phyloP scores from a whole-genome alignment of 805 yeast species.

The Candida michaelii region DNA sequence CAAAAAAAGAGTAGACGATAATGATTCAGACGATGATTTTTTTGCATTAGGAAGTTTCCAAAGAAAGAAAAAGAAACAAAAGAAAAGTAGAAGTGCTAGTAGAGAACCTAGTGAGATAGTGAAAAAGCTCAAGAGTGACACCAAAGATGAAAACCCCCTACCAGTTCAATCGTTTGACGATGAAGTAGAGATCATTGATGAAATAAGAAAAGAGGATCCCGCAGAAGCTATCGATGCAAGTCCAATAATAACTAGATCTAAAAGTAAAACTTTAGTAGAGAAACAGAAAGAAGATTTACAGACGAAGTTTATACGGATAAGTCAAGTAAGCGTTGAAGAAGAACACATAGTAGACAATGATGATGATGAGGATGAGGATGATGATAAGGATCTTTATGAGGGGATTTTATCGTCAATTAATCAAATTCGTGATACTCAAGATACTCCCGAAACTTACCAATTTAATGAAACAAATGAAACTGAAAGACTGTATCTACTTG shows the following conservation, averaged over 20 bases:
- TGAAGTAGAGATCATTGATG: too few relatives aligned
- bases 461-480: conserved; percentile 26
- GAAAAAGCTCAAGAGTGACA: neutral
- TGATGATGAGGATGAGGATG: neutral
- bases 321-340: too few relatives aligned
- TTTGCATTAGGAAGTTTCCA: conserved; percentile 9
- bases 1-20: neutral
- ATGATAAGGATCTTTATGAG: conserved; percentile 1
- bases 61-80: conserved; percentile 9
- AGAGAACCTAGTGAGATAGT: neutral
- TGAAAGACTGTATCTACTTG: conserved; percentile 28
- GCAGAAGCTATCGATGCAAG: neutral
- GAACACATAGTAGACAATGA: neutral
- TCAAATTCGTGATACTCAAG: conserved; percentile 5
- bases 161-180: too few relatives aligned
- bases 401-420: conserved; percentile 5
- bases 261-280: neutral
- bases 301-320: too few relatives aligned
- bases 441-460: conserved; percentile 14
- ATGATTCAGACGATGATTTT: conserved; percentile 12
- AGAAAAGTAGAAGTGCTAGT: conserved; percentile 3
- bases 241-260: neutral
- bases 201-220: too few relatives aligned
- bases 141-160: too few relatives aligned
- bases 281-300: too few relatives aligned